Evolutionary conservation across 441 rosid genomes (phyloP).

Genomic region (Breynia disticha): DNA sequence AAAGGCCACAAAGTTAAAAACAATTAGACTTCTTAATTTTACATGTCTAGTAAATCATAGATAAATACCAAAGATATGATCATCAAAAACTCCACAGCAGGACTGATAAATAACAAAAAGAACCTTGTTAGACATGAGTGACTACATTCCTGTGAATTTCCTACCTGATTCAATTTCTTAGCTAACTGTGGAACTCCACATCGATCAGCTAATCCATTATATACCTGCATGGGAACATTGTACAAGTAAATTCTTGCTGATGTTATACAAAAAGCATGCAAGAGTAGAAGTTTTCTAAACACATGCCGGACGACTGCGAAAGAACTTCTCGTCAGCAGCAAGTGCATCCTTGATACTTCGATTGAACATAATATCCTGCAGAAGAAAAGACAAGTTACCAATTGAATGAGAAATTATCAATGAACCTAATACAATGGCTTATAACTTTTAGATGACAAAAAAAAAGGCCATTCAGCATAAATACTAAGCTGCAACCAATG

Average conservation of each 20-base stretch:
- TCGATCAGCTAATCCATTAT: conserved; percentile 76
- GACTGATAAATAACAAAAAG: too few relatives aligned
- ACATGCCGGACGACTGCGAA: conserved; percentile 87
- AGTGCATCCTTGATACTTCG: conserved; percentile 88
- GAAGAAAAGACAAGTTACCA: neutral
- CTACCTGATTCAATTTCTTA: conserved; percentile 87
- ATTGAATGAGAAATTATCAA: too few relatives aligned
- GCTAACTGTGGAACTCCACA: conserved; percentile 92
- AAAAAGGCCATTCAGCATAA: too few relatives aligned
- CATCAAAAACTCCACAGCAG: neutral
- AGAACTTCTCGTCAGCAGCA: conserved; percentile 87
- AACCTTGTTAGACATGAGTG: too few relatives aligned
- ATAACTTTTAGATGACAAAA: too few relatives aligned
- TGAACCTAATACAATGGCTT: too few relatives aligned
- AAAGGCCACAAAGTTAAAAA: conserved; percentile 2
- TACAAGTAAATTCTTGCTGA: too few relatives aligned
- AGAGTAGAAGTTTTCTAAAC: too few relatives aligned
- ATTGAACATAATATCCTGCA: conserved; percentile 65
- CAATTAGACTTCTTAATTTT: neutral
- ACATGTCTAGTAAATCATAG: too few relatives aligned
- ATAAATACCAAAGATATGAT: neutral
- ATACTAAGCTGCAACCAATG: too few relatives aligned
- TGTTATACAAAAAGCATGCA: neutral
- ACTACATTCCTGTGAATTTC: neutral
- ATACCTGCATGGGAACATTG: conserved; percentile 31